Base-by-base conservation (phyloP, 106 monocot species). In the Chionographis japonica region DNA sequence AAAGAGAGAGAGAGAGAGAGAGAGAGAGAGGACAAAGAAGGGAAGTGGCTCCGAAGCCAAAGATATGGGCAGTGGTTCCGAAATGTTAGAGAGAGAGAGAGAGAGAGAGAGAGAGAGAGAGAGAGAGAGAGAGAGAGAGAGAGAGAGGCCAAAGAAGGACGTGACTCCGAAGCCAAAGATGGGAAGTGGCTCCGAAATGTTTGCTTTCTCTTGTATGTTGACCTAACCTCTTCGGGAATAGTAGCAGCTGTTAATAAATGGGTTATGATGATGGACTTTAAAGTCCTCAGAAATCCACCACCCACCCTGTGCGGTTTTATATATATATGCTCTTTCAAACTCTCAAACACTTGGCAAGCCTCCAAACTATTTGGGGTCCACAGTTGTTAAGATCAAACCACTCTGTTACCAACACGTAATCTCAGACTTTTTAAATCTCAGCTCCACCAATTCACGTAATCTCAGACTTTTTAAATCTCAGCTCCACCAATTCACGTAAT, bases 231-330 rank as follows among this genome's bases (percentile, higher is more conserved):
- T 17, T 42, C 39, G 63, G 63, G 46, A 63, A 17, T 16, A 43
- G 37, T 12, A 63, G 39, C 16, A 18, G 39, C 51, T 53, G 66
- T 37, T 66, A 66, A 53, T 66, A 66, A 66, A 66, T 53, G 50
- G 66, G 52, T 4, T 39, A 40, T 40, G 54, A 54, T 54, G 54
- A n/a, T 15, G 54, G 54, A 16, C 13, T 16, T 54, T 54, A 5
- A 54, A 54, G 54, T 27, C n/a, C 54, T n/a, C 54, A 54, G 54
- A 54, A 54, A 54, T 9, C 51, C 51, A 54, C 54, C 54, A 54
- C 54, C 61, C 61, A 61, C 9, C 9, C 61, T 46, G 1, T 46
- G 46, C 46, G 0, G 27, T 27, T 61, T 18, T 27, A 61, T 15
- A 2, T 11, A 8, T n/a, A n/a, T 12, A 60, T 60, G 60, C 37